Evolutionary conservation across 257 asterid genomes (phyloP).

Genomic region (Orobanche coerulescens): DNA sequence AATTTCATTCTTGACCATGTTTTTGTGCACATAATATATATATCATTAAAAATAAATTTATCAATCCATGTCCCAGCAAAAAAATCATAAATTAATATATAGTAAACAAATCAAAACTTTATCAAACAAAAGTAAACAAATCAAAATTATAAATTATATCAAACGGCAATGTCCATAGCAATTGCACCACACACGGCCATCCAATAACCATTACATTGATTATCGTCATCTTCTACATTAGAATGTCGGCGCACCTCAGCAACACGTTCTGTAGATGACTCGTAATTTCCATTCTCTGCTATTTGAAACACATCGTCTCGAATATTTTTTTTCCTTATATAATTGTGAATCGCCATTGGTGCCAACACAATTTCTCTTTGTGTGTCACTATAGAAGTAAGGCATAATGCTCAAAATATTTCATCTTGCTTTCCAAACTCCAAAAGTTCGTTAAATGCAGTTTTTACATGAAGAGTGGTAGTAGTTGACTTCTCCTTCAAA

Average conservation of each 20-base stretch:
- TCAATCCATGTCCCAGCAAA: too few relatives aligned
- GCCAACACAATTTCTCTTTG: background rate
- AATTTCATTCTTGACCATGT: too few relatives aligned
- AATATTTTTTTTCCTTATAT: background rate
- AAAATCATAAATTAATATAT: too few relatives aligned
- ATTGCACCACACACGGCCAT: background rate
- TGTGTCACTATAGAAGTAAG: background rate
- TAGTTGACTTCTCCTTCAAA: too few relatives aligned
- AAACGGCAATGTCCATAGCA: background rate
- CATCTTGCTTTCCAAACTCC: constrained; percentile 11
- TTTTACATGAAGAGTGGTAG: too few relatives aligned
- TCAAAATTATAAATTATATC: too few relatives aligned
- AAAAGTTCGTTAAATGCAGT: background rate
- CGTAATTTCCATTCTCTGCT: background rate
- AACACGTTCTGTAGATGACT: background rate
- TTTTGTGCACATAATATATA: too few relatives aligned
- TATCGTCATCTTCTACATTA: background rate
- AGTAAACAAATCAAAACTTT: too few relatives aligned
- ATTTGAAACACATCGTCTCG: background rate
- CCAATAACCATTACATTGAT: background rate
- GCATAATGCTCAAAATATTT: background rate
- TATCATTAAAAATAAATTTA: too few relatives aligned
- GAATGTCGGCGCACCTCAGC: background rate
- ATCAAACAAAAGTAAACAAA: too few relatives aligned
- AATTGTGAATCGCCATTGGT: background rate